Percentiles rank a stretch among this genome's conserved stretches.
These are phyloP conservation scores for Linum trigynum DNA, from an alignment of 345 rosid species.

Conservation along the genomic window DNA sequence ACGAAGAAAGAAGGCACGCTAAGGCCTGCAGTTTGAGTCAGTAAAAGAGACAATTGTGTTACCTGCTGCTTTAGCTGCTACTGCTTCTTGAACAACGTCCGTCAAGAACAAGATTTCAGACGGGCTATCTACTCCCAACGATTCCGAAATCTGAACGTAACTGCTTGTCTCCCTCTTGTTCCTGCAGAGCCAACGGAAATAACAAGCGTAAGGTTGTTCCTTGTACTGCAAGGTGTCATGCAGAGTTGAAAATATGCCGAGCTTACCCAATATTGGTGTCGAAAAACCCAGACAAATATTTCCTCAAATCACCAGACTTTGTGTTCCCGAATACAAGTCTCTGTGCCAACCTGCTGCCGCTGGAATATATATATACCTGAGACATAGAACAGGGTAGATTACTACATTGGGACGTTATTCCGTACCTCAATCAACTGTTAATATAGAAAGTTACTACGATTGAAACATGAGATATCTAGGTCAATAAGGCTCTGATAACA, in stretches of 20 bases:
- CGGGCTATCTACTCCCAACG: conserved; percentile 78
- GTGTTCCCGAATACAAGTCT: conserved; percentile 86
- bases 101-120: conserved; percentile 73
- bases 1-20: not conserved
- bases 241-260: conserved; percentile 2
- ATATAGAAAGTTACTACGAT: too few species aligned
- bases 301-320: conserved; percentile 70
- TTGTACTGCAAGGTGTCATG: not conserved
- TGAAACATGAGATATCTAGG: too few species aligned
- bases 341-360: conserved; percentile 93
- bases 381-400: not conserved
- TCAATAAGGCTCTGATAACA: too few species aligned
- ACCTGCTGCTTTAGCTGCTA: conserved; percentile 87
- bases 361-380: conserved; percentile 92
- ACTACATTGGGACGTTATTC: not conserved
- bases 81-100: conserved; percentile 80
- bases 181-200: conserved; percentile 30
- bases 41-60: not conserved
- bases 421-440: not conserved
- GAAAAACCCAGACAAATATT: conserved; percentile 71
- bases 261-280: conserved; percentile 77
- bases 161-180: conserved; percentile 71
- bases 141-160: conserved; percentile 60
- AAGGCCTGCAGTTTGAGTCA: not conserved
- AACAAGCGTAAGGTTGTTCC: not conserved